phyloP scores from a whole-genome alignment of 768 basidiomycete genomes.

The Rhizopogon roseolus region DNA sequence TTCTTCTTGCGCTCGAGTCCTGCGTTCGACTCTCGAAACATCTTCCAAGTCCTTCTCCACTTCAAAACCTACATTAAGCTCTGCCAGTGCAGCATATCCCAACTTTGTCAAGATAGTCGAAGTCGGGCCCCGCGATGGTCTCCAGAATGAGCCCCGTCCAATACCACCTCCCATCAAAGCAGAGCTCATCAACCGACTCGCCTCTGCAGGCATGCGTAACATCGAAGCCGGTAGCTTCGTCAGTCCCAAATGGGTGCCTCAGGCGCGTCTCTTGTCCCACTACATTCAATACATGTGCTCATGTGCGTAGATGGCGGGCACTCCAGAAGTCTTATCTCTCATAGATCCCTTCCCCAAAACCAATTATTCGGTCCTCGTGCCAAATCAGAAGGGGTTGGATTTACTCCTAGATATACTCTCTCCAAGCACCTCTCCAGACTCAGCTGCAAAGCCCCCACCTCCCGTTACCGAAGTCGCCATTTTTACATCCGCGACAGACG shows the following conservation, averaged over 20 bases:
- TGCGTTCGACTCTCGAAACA: not conserved
- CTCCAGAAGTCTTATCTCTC: conserved; percentile 62
- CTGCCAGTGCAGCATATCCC: not conserved
- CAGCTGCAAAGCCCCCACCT: conserved; percentile 33
- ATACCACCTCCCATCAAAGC: conserved; percentile 73
- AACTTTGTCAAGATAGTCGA: conserved; percentile 59
- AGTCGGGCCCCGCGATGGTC: conserved; percentile 86
- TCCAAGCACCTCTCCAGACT: conserved; percentile 15
- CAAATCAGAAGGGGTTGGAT: conserved; percentile 75
- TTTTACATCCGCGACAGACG: conserved; percentile 86
- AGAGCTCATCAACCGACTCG: conserved; percentile 74
- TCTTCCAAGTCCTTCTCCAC: not conserved
- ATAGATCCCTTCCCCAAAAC: conserved; percentile 50
- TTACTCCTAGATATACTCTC: conserved; percentile 56
- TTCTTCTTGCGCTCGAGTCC: not conserved
- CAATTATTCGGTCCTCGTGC: conserved; percentile 76
- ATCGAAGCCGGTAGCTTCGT: conserved; percentile 91
- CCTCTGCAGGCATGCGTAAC: conserved; percentile 56
- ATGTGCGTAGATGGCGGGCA: conserved; percentile 74
- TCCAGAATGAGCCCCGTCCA: conserved; percentile 81
- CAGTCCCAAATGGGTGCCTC: conserved; percentile 90
- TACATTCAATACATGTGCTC: not conserved
- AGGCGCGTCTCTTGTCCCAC: conserved; percentile 41
- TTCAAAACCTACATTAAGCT: not conserved
- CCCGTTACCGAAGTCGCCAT: conserved; percentile 82